These are phyloP conservation scores for Mycena crocata DNA, from an alignment of 768 basidiomycete species.

Conservation along the genomic window DNA sequence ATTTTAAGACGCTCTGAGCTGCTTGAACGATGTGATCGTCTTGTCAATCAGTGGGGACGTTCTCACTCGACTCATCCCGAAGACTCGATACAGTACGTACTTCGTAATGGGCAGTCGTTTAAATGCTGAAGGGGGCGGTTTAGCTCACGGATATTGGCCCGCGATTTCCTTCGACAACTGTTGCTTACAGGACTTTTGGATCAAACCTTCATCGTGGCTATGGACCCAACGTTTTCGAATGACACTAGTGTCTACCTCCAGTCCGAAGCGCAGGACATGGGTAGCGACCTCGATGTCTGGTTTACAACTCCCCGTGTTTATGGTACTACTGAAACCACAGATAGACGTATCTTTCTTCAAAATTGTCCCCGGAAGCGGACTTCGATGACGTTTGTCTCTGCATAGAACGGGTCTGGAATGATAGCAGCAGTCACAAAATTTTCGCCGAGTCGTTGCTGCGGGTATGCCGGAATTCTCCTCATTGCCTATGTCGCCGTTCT, in stretches of 20 bases:
- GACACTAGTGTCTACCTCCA: constrained; percentile 62
- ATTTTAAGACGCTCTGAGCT: constrained; percentile 66
- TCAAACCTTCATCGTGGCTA: constrained; percentile 57
- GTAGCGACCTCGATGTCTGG: constrained; percentile 69
- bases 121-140: constrained; percentile 2
- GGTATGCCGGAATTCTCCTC: constrained; percentile 50
- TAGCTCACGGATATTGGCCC: constrained; percentile 50
- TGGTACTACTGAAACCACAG: constrained; percentile 25
- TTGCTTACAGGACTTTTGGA: constrained; percentile 67
- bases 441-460: constrained; percentile 70
- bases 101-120: not conserved
- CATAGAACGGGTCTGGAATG: constrained; percentile 62
- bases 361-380: constrained; percentile 62
- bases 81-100: constrained; percentile 42
- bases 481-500: not conserved
- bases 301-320: constrained; percentile 13
- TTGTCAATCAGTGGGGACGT: constrained; percentile 48
- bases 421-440: constrained; percentile 65
- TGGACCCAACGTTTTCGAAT: constrained; percentile 63
- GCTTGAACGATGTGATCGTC: constrained; percentile 64
- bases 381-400: constrained; percentile 51
- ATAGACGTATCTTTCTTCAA: constrained; percentile 70
- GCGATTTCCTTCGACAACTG: constrained; percentile 69
- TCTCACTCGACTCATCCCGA: constrained; percentile 41
- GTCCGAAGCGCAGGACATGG: constrained; percentile 70